phyloP scores from a whole-genome alignment of 2,329 filamentous ascomycete species.

The Clarireedia hainanense region DNA sequence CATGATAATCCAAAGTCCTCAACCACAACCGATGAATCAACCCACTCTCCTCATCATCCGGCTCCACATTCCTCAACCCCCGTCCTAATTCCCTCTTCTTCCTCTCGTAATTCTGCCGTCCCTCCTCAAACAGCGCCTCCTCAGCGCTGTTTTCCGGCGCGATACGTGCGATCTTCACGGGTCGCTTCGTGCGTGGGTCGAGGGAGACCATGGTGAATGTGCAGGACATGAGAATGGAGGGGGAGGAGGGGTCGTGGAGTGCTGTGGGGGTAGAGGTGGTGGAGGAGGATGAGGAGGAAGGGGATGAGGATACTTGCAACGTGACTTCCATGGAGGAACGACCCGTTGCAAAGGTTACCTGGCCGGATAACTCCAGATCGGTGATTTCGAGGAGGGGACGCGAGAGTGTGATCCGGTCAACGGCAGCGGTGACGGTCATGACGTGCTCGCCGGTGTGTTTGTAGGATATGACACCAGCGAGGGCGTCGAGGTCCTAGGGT shows the following conservation, averaged over 20 bases:
- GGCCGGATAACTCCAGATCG: slow-evolving; percentile 54
- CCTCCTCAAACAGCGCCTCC: slow-evolving; percentile 50
- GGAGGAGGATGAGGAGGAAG: not conserved
- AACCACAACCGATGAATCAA: slow-evolving; percentile 66
- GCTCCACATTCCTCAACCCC: slow-evolving; percentile 55
- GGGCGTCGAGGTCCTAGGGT: slow-evolving; percentile 52
- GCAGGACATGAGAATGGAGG: slow-evolving; percentile 60
- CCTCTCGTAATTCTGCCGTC: slow-evolving; percentile 56
- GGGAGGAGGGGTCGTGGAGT: slow-evolving; percentile 33
- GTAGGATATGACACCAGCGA: slow-evolving; percentile 63
- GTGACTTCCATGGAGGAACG: slow-evolving; percentile 64
- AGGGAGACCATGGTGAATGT: slow-evolving; percentile 68
- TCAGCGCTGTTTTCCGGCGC: slow-evolving; percentile 55
- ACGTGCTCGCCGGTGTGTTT: slow-evolving; percentile 57
- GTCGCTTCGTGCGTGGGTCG: slow-evolving; percentile 58
- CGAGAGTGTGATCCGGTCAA: slow-evolving; percentile 40
- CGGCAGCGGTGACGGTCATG: slow-evolving; percentile 34
- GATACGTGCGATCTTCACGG: slow-evolving; percentile 53
- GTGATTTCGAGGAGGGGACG: slow-evolving; percentile 60
- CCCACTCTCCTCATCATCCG: slow-evolving; percentile 61
- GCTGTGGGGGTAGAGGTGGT: slow-evolving; percentile 32
- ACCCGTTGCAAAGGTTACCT: slow-evolving; percentile 53
- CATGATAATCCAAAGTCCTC: slow-evolving; percentile 52
- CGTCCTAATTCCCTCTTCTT: slow-evolving; percentile 54
- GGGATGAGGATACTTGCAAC: slow-evolving; percentile 56